phyloP scores from a whole-genome alignment of 306 rosid genomes.

The Vigna mungo region DNA sequence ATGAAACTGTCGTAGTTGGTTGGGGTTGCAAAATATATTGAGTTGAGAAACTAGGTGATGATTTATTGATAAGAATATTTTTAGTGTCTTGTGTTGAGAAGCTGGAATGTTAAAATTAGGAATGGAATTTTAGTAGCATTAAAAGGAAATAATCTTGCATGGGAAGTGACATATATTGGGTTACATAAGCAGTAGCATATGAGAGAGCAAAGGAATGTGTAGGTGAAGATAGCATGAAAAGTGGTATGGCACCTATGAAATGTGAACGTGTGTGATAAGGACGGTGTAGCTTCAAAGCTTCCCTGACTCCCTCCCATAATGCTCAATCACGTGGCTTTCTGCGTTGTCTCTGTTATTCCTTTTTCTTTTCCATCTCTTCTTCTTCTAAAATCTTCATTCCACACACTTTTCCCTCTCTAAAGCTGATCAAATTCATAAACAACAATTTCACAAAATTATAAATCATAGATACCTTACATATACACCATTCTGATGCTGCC shows the following conservation, averaged over 20 bases:
- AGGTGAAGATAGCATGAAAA: slow-evolving; percentile 34
- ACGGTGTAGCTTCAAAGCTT: slow-evolving; percentile 37
- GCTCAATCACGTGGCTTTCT: slow-evolving; percentile 49
- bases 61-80: too few relatives aligned
- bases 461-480: not conserved
- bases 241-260: slow-evolving; percentile 42
- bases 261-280: slow-evolving; percentile 45
- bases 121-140: too few relatives aligned
- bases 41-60: too few relatives aligned
- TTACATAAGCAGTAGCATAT: not conserved
- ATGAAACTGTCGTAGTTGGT: too few relatives aligned
- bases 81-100: too few relatives aligned
- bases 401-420: not conserved
- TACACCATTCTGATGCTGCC: not conserved
- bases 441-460: not conserved
- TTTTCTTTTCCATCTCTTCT: slow-evolving; percentile 22
- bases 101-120: too few relatives aligned
- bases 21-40: too few relatives aligned
- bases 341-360: slow-evolving; percentile 32
- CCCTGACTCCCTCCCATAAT: not conserved
- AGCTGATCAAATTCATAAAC: not conserved
- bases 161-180: not conserved
- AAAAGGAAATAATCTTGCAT: not conserved
- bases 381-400: slow-evolving; percentile 33
- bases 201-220: not conserved